Conservation (phyloP, 164 flowering plant genomes). For the Magnolia kwangsiensis region DNA sequence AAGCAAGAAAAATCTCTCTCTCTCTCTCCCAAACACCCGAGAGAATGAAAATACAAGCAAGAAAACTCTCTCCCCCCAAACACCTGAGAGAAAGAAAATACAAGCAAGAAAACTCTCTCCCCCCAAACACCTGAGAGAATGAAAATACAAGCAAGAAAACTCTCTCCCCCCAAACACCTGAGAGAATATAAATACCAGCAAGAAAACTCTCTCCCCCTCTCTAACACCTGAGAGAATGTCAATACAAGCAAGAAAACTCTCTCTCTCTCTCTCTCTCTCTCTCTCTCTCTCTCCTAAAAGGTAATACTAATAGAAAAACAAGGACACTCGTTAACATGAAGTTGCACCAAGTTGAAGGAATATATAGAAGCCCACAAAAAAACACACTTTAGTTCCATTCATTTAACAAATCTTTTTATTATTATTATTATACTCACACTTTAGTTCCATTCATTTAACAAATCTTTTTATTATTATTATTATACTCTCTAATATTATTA, state of each 20-base stretch:
- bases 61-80: not conserved
- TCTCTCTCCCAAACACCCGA: not conserved
- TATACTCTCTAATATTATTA: not conserved
- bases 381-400: not conserved
- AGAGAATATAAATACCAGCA: not conserved
- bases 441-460: not conserved
- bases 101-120: not conserved
- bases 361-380: constrained; percentile 20
- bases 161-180: constrained; percentile 25
- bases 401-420: not conserved
- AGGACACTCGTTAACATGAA: constrained; percentile 31
- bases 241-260: not conserved
- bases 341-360: constrained; percentile 30
- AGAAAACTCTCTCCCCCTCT: constrained; percentile 10
- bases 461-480: not conserved
- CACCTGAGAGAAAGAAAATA: not conserved
- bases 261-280: constrained; percentile 3
- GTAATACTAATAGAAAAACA: constrained; percentile 10
- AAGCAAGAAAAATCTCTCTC: not conserved
- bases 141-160: constrained; percentile 1
- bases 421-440: not conserved
- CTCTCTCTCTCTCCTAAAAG: not conserved
- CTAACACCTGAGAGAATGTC: not conserved
- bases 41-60: not conserved
- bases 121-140: too few species aligned